These are phyloP conservation scores for Umbellularia californica DNA, from an alignment of 164 flowering plant species.

Conservation along the genomic window DNA sequence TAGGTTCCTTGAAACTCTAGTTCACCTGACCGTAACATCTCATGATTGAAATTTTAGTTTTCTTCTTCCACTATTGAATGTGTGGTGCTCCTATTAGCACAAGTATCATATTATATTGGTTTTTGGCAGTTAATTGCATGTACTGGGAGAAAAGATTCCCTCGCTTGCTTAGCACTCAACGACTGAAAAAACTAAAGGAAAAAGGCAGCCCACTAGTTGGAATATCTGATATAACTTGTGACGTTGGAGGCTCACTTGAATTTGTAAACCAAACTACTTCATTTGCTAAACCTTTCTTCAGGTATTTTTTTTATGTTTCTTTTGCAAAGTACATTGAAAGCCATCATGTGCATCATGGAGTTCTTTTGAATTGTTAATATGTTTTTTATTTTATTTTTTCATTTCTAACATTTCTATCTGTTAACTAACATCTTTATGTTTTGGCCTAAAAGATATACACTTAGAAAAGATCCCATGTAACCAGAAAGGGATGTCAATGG, in stretches of 20 bases:
- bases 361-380: too few relatives aligned
- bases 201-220: slow-evolving; percentile 82
- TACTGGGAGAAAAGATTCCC: slow-evolving; percentile 99
- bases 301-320: slow-evolving; percentile 35
- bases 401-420: too few relatives aligned
- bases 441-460: too few relatives aligned
- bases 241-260: slow-evolving; percentile 90
- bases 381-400: too few relatives aligned
- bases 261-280: slow-evolving; percentile 81
- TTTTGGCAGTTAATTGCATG: slow-evolving; percentile 84
- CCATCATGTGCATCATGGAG: too few relatives aligned
- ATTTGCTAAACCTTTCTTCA: slow-evolving; percentile 87
- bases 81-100: neutral
- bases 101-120: neutral
- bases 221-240: slow-evolving; percentile 90
- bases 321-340: neutral
- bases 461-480: too few relatives aligned
- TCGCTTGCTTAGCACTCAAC: slow-evolving; percentile 63
- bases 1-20: too few relatives aligned
- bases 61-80: neutral
- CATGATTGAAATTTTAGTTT: too few relatives aligned
- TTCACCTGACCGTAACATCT: too few relatives aligned
- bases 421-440: too few relatives aligned
- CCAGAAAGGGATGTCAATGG: too few relatives aligned
- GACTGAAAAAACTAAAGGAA: slow-evolving; percentile 57